Evolutionary conservation across 768 basidiomycete species (phyloP), one percentile per base, ranked within the genome.

Genomic region (Saitozyma podzolica): DNA sequence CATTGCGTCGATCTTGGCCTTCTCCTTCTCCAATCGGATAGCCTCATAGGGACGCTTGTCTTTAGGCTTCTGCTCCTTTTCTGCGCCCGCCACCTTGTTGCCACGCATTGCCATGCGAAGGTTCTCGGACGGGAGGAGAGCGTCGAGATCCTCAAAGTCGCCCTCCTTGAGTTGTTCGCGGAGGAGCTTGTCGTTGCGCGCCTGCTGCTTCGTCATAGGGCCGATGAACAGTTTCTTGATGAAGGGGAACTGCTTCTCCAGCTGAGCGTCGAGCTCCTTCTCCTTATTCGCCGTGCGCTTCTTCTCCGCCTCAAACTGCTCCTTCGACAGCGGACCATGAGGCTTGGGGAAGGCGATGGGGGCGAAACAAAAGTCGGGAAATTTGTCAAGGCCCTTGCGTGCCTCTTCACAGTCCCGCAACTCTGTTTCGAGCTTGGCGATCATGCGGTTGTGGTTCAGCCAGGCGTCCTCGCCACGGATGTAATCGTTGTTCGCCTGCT

Each of bases 211-310:
- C 13, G 71, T 73, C 61, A 56, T 63, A 8, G 74, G 74, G 29
- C 74, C 74, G 17, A 73, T 69, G 58, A 73, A 73, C 29, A 75
- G 41, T 48, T 70, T 64, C 53, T 66, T 69, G 54, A 75, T 51
- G 52, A 69, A 73, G 8, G 72, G 72, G 58, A 63, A 70, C 17
- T 69, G 56, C 42, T 63, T 61, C 37, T 74, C 67, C 16, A 70
- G 37, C 50, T 68, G 50, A 37, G 55, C 57, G 42, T 75, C 65
- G 40, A 66, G 13, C 49, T 60, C 50, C n/a, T 59, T 65, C 29
- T 68, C 59, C 39, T 59, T 56, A 49, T 67, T 61, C 16, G 40
- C 40, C 19, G 58, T 54, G 20, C 62, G 47, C 19, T 41, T 52
- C n/a, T 53, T 54, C 19, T 65, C 60, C 61, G 59, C 64, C 40